Percentiles rank a stretch among this genome's conserved stretches.
These are phyloP conservation scores for Chaetomium sp. DNA, from an alignment of 2,329 filamentous ascomycete species.

Conservation along the genomic window DNA sequence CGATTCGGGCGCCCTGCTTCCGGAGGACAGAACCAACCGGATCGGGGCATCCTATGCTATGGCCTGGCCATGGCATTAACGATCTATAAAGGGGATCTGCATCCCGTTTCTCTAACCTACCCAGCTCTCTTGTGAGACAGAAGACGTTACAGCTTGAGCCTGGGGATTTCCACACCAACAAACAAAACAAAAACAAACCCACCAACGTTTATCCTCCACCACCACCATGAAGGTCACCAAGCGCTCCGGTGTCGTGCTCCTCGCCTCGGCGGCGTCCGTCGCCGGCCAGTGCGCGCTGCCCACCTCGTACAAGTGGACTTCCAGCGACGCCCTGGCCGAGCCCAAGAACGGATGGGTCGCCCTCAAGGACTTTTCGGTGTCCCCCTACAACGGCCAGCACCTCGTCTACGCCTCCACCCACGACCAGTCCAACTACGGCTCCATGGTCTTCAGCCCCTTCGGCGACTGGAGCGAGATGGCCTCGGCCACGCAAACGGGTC, in stretches of 20 bases:
- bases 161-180: no score
- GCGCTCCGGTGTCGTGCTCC: not conserved
- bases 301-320: slow-evolving; percentile 50
- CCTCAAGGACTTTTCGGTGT: slow-evolving; percentile 57
- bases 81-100: no score
- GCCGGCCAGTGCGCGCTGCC: slow-evolving; percentile 41
- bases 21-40: no score
- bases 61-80: no score
- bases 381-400: slow-evolving; percentile 50
- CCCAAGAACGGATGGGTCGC: slow-evolving; percentile 49
- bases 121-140: no score
- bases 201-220: not conserved
- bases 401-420: slow-evolving; percentile 53
- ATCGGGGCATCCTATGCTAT: no score
- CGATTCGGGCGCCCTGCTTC: no score
- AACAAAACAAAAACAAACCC: no score
- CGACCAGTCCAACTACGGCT: slow-evolving; percentile 44
- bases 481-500: slow-evolving; percentile 45
- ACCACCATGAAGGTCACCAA: not conserved
- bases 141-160: no score
- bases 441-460: slow-evolving; percentile 53
- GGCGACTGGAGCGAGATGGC: slow-evolving; percentile 46
- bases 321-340: slow-evolving; percentile 42
- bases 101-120: no score
- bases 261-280: not conserved